Percentiles rank a stretch among this genome's conserved stretches.
phyloP scores from a whole-genome alignment of 2,329 filamentous ascomycete species.

The Colletotrichum orbiculare region DNA sequence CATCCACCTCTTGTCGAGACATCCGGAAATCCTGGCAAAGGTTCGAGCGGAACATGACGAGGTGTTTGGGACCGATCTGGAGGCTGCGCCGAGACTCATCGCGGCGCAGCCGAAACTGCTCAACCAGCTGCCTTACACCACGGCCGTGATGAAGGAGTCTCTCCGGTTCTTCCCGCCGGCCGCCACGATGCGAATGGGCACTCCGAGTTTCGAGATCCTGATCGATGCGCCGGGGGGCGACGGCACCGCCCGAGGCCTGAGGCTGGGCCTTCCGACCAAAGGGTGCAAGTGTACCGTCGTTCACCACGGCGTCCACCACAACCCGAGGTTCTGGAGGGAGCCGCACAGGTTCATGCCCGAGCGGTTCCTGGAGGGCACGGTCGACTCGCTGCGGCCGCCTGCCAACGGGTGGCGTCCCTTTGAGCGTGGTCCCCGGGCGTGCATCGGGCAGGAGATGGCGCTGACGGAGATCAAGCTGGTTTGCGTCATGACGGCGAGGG shows the following conservation, averaged over 20 bases:
- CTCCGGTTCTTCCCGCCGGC: conserved; percentile 64
- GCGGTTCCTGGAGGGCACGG: conserved; percentile 48
- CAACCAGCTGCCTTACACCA: conserved; percentile 34
- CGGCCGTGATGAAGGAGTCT: conserved; percentile 65
- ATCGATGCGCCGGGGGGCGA: neutral
- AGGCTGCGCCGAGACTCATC: neutral
- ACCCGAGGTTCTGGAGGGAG: conserved; percentile 52
- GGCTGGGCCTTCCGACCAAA: conserved; percentile 50
- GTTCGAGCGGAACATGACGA: conserved; percentile 59
- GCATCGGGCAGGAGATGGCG: conserved; percentile 67
- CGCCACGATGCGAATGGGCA: conserved; percentile 50
- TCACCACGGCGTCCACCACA: conserved; percentile 48
- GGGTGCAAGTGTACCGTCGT: conserved; percentile 43
- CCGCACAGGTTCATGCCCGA: conserved; percentile 54
- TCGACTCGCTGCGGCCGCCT: conserved; percentile 47
- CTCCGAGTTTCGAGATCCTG: conserved; percentile 48
- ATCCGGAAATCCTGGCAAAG: conserved; percentile 43
- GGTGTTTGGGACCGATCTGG: conserved; percentile 54
- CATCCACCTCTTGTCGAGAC: conserved; percentile 42
- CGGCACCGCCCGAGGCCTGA: conserved; percentile 11
- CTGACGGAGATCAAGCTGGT: conserved; percentile 63
- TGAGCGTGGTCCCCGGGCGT: conserved; percentile 62
- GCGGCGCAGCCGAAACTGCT: conserved; percentile 1
- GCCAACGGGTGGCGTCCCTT: conserved; percentile 65
- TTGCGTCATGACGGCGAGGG: conserved; percentile 59